Evolutionary conservation across 2,329 filamentous ascomycete genomes (phyloP).

Genomic region (Colletotrichum sp.): DNA sequence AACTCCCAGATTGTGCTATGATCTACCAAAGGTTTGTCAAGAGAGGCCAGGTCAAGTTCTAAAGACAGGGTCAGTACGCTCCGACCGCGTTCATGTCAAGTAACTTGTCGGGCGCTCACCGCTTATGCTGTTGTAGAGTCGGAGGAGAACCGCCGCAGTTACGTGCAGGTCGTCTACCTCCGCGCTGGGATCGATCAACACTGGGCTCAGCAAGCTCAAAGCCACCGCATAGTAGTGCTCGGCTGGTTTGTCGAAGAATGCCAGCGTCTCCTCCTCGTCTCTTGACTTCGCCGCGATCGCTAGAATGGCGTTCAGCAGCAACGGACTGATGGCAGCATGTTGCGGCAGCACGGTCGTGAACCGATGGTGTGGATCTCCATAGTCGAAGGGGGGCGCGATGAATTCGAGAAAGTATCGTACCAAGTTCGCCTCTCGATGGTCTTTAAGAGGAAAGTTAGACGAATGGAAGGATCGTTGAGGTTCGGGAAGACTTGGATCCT

Average conservation of each 20-base stretch:
- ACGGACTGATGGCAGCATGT: not conserved
- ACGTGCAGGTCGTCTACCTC: not conserved
- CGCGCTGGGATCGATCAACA: not conserved
- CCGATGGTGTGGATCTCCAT: not conserved
- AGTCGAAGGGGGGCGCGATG: not conserved
- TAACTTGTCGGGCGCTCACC: not conserved
- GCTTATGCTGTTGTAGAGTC: not conserved
- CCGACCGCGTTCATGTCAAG: not conserved
- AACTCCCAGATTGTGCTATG: not conserved
- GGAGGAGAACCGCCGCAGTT: not conserved
- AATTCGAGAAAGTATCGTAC: not conserved
- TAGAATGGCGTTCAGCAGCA: not conserved
- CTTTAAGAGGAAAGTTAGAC: not conserved
- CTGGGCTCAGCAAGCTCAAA: not conserved
- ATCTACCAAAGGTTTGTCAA: not conserved
- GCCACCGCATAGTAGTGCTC: not conserved
- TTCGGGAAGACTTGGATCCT: not conserved
- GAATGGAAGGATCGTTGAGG: not conserved
- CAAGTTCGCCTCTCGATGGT: not conserved
- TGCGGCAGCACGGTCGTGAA: not conserved
- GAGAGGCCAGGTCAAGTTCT: not conserved
- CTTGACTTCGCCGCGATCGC: not conserved
- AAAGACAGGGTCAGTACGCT: not conserved
- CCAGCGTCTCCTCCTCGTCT: not conserved
- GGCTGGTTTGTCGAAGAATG: constrained; percentile 3